phyloP scores from a whole-genome alignment of 1,284 basidiomycete genomes.

The Cutaneotrichosporon sp. region DNA sequence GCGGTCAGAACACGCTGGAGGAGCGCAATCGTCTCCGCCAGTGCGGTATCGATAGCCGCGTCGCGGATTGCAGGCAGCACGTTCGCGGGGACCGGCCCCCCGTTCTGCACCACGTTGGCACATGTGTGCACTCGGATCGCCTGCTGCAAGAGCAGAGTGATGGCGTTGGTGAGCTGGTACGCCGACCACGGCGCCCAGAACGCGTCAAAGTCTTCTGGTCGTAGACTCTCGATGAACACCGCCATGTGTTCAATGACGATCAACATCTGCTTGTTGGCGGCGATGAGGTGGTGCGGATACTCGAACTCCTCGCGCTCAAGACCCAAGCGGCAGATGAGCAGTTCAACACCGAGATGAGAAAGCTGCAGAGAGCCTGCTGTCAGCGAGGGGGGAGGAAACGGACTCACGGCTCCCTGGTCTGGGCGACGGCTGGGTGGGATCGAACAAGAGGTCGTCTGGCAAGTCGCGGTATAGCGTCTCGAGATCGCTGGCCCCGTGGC shows the following conservation, averaged over 20 bases:
- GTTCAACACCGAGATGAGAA: constrained; percentile 18
- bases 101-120: constrained; percentile 1
- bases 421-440: not conserved
- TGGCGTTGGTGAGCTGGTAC: constrained; percentile 21
- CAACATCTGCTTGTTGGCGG: constrained; percentile 11
- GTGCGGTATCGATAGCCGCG: constrained; percentile 1
- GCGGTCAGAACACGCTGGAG: constrained; percentile 12
- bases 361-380: constrained; percentile 20
- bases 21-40: constrained; percentile 12
- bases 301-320: constrained; percentile 24
- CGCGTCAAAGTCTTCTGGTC: constrained; percentile 11
- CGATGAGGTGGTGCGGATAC: constrained; percentile 8
- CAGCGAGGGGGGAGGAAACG: not conserved
- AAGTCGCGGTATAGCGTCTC: constrained; percentile 23
- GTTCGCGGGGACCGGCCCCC: not conserved
- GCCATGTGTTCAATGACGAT: constrained; percentile 15
- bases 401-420: constrained; percentile 7
- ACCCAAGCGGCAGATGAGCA: constrained; percentile 24
- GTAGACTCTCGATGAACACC: constrained; percentile 15
- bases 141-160: constrained; percentile 23
- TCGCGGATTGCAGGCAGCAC: not conserved
- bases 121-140: constrained; percentile 19
- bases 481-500: constrained; percentile 20
- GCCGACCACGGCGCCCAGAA: constrained; percentile 23
- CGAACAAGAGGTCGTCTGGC: constrained; percentile 18